Percentiles rank a stretch among this genome's conserved stretches.
These are phyloP conservation scores for Eucalyptus pumila DNA, from an alignment of 345 rosid species.

Conservation along the genomic window DNA sequence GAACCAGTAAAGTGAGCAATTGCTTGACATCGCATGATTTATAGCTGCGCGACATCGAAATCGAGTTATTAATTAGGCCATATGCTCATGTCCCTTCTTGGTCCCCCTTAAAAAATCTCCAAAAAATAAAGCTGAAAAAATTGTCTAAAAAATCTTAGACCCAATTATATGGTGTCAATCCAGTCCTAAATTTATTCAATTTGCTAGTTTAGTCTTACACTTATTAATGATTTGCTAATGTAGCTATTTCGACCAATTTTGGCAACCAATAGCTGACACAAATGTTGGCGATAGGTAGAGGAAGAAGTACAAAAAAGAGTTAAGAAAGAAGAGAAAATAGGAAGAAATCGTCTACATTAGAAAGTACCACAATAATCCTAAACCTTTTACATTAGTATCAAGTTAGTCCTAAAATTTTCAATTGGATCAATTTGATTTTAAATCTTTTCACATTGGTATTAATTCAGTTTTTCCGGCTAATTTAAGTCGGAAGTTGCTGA, in stretches of 20 bases:
- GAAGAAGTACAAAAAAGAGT: too few relatives aligned
- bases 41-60: neutral
- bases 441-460: too few relatives aligned
- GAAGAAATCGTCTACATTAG: too few relatives aligned
- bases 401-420: too few relatives aligned
- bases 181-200: accelerated
- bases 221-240: neutral
- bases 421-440: too few relatives aligned
- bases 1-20: neutral
- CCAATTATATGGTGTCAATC: accelerated
- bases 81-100: neutral
- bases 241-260: accelerated
- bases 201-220: neutral
- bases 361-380: too few relatives aligned
- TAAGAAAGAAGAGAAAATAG: too few relatives aligned
- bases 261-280: accelerated
- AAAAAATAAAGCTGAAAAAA: neutral
- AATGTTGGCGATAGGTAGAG: too few relatives aligned
- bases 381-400: too few relatives aligned
- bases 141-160: neutral
- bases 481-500: too few relatives aligned
- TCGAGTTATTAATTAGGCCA: neutral
- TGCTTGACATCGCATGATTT: neutral
- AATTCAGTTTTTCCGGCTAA: too few relatives aligned
- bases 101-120: neutral